These are phyloP conservation scores for Artomyces pyxidatus DNA, from an alignment of 768 basidiomycete species.

Conservation along the genomic window DNA sequence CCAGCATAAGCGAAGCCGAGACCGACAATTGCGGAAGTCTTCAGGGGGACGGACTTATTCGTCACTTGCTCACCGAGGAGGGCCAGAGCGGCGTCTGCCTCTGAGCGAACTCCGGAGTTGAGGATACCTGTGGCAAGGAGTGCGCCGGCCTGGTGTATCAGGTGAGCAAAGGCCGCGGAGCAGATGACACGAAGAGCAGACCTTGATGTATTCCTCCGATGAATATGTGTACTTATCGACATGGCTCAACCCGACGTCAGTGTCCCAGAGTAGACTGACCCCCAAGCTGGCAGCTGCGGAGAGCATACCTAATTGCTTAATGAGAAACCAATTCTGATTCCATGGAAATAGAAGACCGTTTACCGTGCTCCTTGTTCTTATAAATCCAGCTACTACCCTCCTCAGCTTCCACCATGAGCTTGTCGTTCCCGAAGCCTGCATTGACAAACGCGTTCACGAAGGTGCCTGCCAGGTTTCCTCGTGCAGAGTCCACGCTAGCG, in stretches of 20 bases:
- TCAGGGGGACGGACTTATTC: slow-evolving; percentile 76
- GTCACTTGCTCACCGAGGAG: slow-evolving; percentile 86
- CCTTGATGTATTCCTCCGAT: slow-evolving; percentile 93
- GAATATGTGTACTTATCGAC: slow-evolving; percentile 98
- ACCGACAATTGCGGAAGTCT: slow-evolving; percentile 84
- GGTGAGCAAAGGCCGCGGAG: neutral
- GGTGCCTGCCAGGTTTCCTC: slow-evolving; percentile 90
- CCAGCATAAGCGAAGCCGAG: slow-evolving; percentile 93
- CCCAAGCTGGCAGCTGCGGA: slow-evolving; percentile 93
- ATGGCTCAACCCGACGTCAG: slow-evolving; percentile 86
- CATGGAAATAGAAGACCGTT: slow-evolving; percentile 12
- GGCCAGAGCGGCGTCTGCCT: slow-evolving; percentile 88
- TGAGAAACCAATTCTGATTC: neutral
- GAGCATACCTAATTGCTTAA: slow-evolving; percentile 96
- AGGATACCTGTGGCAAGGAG: slow-evolving; percentile 91
- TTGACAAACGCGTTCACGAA: slow-evolving; percentile 99
- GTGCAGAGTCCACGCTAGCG: slow-evolving; percentile 84
- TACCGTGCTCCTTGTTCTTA: slow-evolving; percentile 98
- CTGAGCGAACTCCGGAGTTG: slow-evolving; percentile 82
- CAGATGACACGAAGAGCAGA: slow-evolving; percentile 15
- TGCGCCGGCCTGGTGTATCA: slow-evolving; percentile 62
- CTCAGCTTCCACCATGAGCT: slow-evolving; percentile 93
- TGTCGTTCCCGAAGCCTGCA: slow-evolving; percentile 97
- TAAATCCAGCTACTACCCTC: slow-evolving; percentile 99
- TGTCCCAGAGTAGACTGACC: slow-evolving; percentile 91